phyloP scores from a whole-genome alignment of 257 asterid genomes.

The Nicotiana undulata region DNA sequence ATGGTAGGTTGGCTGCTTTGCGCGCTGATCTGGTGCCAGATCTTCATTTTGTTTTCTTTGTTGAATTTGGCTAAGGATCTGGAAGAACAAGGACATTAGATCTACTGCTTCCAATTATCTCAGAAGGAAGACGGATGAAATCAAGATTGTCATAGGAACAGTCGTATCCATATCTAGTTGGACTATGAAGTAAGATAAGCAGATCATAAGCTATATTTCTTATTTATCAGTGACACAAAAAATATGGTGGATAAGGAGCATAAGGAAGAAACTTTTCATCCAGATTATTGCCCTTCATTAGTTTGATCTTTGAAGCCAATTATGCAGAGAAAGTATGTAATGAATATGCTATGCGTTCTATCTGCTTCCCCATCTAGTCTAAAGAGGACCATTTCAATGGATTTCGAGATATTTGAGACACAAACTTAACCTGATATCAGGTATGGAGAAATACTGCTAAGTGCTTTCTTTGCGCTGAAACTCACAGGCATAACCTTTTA shows the following conservation, averaged over 20 bases:
- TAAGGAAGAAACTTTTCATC: not conserved
- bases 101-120: not conserved
- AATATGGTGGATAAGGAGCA: not conserved
- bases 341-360: not conserved
- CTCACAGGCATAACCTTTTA: not conserved
- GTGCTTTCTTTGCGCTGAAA: not conserved
- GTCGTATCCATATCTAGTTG: not conserved
- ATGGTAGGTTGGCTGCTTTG: not conserved
- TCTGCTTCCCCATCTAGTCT: not conserved
- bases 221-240: not conserved
- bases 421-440: not conserved
- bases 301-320: not conserved
- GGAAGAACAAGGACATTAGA: not conserved
- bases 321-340: not conserved
- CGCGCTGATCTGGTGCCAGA: not conserved
- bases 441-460: not conserved
- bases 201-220: not conserved
- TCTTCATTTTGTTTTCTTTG: not conserved
- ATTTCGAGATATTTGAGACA: not conserved
- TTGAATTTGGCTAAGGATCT: not conserved
- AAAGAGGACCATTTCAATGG: not conserved
- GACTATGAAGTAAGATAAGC: not conserved
- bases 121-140: not conserved
- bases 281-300: not conserved
- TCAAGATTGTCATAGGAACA: not conserved